These are phyloP conservation scores for Phytomonas francai DNA, from an alignment of 208 protist genomes.

Conservation along the genomic window DNA sequence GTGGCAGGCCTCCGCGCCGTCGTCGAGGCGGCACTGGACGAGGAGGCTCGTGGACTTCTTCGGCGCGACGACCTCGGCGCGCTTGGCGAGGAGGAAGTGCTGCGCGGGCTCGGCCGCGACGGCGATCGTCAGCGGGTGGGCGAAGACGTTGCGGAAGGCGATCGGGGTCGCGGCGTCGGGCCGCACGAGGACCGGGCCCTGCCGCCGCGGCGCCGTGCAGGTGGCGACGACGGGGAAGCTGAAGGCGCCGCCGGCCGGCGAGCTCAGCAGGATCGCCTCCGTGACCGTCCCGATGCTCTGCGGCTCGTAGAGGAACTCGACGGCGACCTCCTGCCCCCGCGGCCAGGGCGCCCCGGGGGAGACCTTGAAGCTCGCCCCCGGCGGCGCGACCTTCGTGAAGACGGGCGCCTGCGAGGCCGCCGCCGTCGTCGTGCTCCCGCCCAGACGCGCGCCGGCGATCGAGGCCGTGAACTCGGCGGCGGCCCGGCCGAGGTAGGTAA, in stretches of 20 bases:
- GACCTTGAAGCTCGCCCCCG: slow-evolving; percentile 25
- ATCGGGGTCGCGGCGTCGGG: slow-evolving; percentile 50
- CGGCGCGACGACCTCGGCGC: slow-evolving; percentile 68
- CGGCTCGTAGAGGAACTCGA: slow-evolving; percentile 93
- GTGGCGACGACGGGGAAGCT: slow-evolving; percentile 82
- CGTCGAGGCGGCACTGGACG: slow-evolving; percentile 63
- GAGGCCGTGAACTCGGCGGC: slow-evolving; percentile 80
- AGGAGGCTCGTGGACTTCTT: slow-evolving; percentile 75
- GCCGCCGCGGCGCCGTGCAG: slow-evolving; percentile 85
- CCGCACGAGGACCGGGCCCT: slow-evolving; percentile 87
- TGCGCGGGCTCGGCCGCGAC: slow-evolving; percentile 69
- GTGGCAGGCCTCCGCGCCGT: slow-evolving; percentile 20
- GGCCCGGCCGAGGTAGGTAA: slow-evolving; percentile 54
- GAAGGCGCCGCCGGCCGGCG: slow-evolving; percentile 85
- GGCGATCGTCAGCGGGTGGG: slow-evolving; percentile 64
- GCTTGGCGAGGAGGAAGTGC: slow-evolving; percentile 84
- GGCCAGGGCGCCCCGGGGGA: slow-evolving; percentile 13
- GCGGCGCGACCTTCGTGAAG: neutral
- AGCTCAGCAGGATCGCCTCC: slow-evolving; percentile 81
- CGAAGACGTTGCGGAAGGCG: slow-evolving; percentile 93
- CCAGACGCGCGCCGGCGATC: slow-evolving; percentile 12
- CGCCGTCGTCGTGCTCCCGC: neutral
- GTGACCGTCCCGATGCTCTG: slow-evolving; percentile 60
- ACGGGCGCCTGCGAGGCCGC: neutral
- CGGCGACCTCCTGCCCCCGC: slow-evolving; percentile 83